These are phyloP conservation scores for Aspergillus diversus DNA, from an alignment of 495 filamentous ascomycete genomes.

Conservation along the genomic window DNA sequence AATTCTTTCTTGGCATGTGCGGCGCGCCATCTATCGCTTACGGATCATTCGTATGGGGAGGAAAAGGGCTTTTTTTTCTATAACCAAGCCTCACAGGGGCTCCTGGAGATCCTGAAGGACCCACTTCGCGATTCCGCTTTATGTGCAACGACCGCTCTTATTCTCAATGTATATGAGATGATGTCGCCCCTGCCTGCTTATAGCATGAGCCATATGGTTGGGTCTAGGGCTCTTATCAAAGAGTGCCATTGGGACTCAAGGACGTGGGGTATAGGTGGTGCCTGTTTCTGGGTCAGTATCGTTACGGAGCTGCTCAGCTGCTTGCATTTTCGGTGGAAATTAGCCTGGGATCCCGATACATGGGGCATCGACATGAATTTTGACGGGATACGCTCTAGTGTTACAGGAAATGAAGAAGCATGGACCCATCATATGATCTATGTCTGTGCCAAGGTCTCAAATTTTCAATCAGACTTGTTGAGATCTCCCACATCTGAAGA, in stretches of 20 bases:
- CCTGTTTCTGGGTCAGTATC: constrained; percentile 95
- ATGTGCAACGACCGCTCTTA: constrained; percentile 86
- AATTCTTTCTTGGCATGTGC: constrained; percentile 92
- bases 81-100: constrained; percentile 73
- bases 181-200: constrained; percentile 74
- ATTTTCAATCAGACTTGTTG: constrained; percentile 73
- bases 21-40: constrained; percentile 74
- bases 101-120: constrained; percentile 75
- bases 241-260: constrained; percentile 89
- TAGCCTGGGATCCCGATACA: constrained; percentile 88
- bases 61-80: constrained; percentile 84
- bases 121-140: constrained; percentile 80
- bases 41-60: constrained; percentile 70
- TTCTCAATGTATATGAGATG: constrained; percentile 89
- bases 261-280: constrained; percentile 76
- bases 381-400: constrained; percentile 40
- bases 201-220: constrained; percentile 85
- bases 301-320: constrained; percentile 88
- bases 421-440: constrained; percentile 93
- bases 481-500: constrained; percentile 61
- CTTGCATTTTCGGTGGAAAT: constrained; percentile 82
- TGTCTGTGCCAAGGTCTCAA: constrained; percentile 84
- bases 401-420: constrained; percentile 69
- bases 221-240: constrained; percentile 83
- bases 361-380: constrained; percentile 92